phyloP scores from a whole-genome alignment of 768 basidiomycete genomes.

The Mycena galericulata region DNA sequence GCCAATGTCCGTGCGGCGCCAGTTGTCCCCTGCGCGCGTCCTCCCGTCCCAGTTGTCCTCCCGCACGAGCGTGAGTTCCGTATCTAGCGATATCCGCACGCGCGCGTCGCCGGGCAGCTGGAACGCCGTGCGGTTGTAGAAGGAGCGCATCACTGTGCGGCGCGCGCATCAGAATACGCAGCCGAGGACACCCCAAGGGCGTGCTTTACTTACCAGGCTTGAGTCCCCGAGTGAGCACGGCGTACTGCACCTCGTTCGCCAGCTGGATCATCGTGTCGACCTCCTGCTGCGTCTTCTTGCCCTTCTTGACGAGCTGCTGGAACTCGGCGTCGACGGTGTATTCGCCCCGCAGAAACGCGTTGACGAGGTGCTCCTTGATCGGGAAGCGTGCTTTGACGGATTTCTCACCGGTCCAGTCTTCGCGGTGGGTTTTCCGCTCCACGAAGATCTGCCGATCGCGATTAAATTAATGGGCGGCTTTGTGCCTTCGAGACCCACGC shows the following conservation, averaged over 20 bases:
- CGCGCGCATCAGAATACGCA: not conserved
- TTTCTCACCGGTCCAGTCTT: conserved; percentile 99
- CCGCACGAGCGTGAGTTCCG: conserved; percentile 92
- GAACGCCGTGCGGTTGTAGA: conserved; percentile 99
- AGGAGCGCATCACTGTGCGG: conserved; percentile 88
- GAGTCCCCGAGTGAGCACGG: conserved; percentile 83
- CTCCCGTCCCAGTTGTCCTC: conserved; percentile 97
- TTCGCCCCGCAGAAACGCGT: conserved; percentile 89
- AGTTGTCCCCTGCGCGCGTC: conserved; percentile 85
- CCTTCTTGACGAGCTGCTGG: conserved; percentile 84
- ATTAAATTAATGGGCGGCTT: not conserved
- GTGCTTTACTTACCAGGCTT: conserved; percentile 81
- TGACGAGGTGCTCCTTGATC: conserved; percentile 93
- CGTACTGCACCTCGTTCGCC: conserved; percentile 97
- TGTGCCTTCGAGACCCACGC: conserved; percentile 40
- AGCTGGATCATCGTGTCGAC: conserved; percentile 96
- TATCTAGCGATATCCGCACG: conserved; percentile 98
- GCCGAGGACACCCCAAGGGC: conserved; percentile 1
- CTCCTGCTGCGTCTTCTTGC: conserved; percentile 93
- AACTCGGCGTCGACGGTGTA: conserved; percentile 96
- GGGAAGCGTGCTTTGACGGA: conserved; percentile 97
- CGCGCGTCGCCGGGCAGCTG: conserved; percentile 99
- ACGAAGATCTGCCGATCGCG: conserved; percentile 78
- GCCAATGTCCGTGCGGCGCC: conserved; percentile 94
- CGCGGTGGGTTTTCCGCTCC: conserved; percentile 92